A percentile compares a stretch with the other conserved stretches of the same genome.
These are phyloP conservation scores for Ceratocystis ficicola DNA, from an alignment of 2,329 filamentous ascomycete species.

Conservation along the genomic window DNA sequence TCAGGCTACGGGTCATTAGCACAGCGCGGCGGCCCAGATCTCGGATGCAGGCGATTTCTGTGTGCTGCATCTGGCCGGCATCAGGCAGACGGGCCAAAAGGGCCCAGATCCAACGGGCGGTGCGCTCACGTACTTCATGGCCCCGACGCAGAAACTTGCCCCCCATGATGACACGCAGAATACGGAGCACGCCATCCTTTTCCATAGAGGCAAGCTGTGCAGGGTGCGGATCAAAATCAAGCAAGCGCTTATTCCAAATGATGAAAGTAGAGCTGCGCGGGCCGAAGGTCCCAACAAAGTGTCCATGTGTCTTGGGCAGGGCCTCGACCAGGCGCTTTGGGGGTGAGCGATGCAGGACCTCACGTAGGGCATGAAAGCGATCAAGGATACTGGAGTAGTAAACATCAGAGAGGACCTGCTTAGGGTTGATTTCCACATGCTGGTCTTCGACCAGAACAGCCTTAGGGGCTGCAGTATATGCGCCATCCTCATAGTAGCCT, in stretches of 20 bases:
- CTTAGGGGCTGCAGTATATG: constrained; percentile 54
- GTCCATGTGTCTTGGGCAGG: constrained; percentile 43
- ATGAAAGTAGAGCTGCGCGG: constrained; percentile 38
- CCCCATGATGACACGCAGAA: constrained; percentile 54
- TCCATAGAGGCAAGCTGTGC: constrained; percentile 52
- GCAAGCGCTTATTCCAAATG: constrained; percentile 42
- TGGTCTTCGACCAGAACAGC: constrained; percentile 26
- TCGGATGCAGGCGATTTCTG: constrained; percentile 62
- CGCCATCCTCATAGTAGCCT: constrained; percentile 65
- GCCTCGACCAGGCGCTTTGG: constrained; percentile 40
- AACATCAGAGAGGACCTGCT: constrained; percentile 44
- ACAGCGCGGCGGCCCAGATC: constrained; percentile 70
- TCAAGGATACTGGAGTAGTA: constrained; percentile 56
- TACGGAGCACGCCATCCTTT: constrained; percentile 51
- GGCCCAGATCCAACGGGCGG: constrained; percentile 78
- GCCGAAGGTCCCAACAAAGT: constrained; percentile 43
- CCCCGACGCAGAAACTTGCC: constrained; percentile 51
- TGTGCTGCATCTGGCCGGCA: constrained; percentile 59
- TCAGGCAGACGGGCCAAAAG: constrained; percentile 64
- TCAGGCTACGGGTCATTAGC: constrained; percentile 43
- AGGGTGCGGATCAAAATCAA: constrained; percentile 44
- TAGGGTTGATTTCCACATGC: constrained; percentile 27
- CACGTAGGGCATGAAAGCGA: constrained; percentile 55
- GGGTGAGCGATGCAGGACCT: constrained; percentile 44
- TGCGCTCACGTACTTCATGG: constrained; percentile 48